Evolutionary conservation across 176 grass and related monocot species (phyloP).

Genomic region (Paspalum vaginatum): DNA sequence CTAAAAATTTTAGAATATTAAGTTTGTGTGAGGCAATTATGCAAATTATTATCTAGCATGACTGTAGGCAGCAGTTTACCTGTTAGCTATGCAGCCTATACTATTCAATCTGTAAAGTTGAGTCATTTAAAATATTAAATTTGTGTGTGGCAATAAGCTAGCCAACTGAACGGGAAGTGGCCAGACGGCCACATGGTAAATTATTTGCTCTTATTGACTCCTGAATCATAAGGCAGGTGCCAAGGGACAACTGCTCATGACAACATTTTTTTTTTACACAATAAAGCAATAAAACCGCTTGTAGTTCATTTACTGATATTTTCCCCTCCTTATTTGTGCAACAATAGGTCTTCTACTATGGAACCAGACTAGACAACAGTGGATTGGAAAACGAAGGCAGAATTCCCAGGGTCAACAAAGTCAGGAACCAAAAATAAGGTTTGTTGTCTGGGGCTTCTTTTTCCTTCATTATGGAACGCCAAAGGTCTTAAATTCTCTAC

Average conservation of each 20-base stretch:
- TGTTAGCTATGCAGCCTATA: not conserved
- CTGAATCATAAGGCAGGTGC: not conserved
- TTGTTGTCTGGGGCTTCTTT: not conserved
- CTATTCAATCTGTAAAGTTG: not conserved
- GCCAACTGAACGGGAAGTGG: not conserved
- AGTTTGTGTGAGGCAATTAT: not conserved
- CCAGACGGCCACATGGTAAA: not conserved
- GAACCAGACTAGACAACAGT: slow-evolving; percentile 88
- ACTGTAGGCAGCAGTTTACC: not conserved
- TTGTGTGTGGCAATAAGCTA: not conserved
- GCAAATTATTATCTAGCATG: no score
- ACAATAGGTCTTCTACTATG: slow-evolving; percentile 76
- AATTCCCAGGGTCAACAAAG: slow-evolving; percentile 50
- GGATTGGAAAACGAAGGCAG: slow-evolving; percentile 64
- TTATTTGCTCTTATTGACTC: not conserved
- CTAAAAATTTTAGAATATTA: not conserved
- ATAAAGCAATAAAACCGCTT: not conserved
- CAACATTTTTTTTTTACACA: not conserved
- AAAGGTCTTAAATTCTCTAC: not conserved
- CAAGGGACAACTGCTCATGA: not conserved
- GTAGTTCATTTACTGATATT: not conserved
- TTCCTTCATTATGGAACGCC: not conserved
- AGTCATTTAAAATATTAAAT: not conserved
- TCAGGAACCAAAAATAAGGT: slow-evolving; percentile 79
- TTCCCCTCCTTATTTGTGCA: not conserved